Evolutionary conservation across 345 rosid genomes (phyloP).

Genomic region (Pugionium dolabratum): DNA sequence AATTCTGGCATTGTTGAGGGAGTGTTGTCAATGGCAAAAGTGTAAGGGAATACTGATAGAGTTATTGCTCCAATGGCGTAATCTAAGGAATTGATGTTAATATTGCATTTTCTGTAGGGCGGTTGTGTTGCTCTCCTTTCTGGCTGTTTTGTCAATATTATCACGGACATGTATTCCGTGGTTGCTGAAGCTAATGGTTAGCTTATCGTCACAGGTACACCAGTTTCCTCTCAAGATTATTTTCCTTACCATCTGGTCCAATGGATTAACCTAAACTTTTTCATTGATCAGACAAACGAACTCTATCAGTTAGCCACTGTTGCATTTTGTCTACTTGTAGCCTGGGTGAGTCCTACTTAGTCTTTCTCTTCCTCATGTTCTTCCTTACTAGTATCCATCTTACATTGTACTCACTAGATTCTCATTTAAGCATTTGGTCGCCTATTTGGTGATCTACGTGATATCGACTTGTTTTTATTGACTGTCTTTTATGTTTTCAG

Average conservation of each 20-base stretch:
- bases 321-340: conserved; percentile 79
- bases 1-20: conserved; percentile 79
- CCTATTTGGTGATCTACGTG: neutral
- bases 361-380: conserved; percentile 6
- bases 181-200: conserved; percentile 84
- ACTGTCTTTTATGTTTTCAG: conserved; percentile 53
- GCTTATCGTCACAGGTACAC: conserved; percentile 77
- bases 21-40: conserved; percentile 75
- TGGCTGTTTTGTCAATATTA: conserved; percentile 64
- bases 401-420: neutral
- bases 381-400: conserved; percentile 1
- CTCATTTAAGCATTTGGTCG: conserved; percentile 3
- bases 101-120: conserved; percentile 44
- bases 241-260: conserved; percentile 23
- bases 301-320: conserved; percentile 78
- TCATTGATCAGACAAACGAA: conserved; percentile 60
- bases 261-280: conserved; percentile 10
- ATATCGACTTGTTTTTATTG: neutral
- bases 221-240: conserved; percentile 7
- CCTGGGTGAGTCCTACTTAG: conserved; percentile 59
- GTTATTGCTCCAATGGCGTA: neutral
- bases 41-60: conserved; percentile 49
- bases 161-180: conserved; percentile 80
- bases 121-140: conserved; percentile 68
- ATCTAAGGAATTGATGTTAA: neutral